Percentiles rank a stretch among this genome's conserved stretches.
phyloP scores from a whole-genome alignment of 495 filamentous ascomycete genomes.

The Immersiella caudata region DNA sequence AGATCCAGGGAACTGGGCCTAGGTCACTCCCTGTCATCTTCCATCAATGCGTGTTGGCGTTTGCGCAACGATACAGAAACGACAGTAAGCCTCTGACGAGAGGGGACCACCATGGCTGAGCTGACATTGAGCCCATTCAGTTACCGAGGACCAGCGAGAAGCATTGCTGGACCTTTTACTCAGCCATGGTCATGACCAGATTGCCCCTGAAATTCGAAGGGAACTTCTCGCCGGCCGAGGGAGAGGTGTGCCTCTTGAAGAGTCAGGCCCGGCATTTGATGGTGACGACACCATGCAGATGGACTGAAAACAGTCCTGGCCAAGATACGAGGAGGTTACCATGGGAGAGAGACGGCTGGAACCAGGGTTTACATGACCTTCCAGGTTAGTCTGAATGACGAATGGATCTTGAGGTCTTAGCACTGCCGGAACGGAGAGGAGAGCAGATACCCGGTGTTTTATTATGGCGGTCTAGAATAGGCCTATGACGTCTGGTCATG shows the following conservation, averaged over 20 bases:
- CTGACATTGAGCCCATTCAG: slow-evolving; percentile 15
- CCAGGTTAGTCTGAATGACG: neutral
- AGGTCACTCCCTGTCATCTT: slow-evolving; percentile 69
- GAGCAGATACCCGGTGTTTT: neutral
- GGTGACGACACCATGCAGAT: slow-evolving; percentile 94
- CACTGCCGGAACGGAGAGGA: neutral
- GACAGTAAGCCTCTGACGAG: slow-evolving; percentile 55
- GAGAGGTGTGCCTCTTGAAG: slow-evolving; percentile 69
- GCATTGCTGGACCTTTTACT: slow-evolving; percentile 87
- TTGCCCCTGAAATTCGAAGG: slow-evolving; percentile 88
- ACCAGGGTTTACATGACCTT: neutral
- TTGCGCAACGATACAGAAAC: slow-evolving; percentile 92
- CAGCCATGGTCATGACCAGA: slow-evolving; percentile 81
- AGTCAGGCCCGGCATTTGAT: slow-evolving; percentile 52
- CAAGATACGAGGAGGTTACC: too few species aligned
- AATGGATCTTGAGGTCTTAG: neutral
- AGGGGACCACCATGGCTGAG: neutral
- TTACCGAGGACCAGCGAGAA: slow-evolving; percentile 75
- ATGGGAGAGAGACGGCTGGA: neutral
- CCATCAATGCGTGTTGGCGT: slow-evolving; percentile 83
- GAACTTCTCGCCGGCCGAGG: slow-evolving; percentile 89
- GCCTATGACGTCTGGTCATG: neutral
- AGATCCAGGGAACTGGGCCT: slow-evolving; percentile 17
- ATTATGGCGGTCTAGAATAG: neutral
- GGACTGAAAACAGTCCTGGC: slow-evolving; percentile 34